A percentile compares a stretch with the other conserved stretches of the same genome.
phyloP scores from a whole-genome alignment of 2,329 filamentous ascomycete species.

The Xylariaceae sp. region DNA sequence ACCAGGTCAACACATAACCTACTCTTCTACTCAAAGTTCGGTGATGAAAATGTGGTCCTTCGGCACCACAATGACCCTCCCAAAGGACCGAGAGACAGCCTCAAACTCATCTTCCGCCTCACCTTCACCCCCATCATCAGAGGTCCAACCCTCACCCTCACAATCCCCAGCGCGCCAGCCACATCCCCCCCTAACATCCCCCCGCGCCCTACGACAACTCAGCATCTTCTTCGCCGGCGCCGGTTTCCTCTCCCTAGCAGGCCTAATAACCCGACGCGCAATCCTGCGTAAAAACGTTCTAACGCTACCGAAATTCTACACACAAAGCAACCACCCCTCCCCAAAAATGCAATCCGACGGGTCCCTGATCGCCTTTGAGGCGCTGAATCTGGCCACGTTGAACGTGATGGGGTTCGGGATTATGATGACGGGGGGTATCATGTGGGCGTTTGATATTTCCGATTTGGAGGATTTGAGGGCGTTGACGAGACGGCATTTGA shows the following conservation, averaged over 20 bases:
- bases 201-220: conserved; percentile 56
- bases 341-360: conserved; percentile 52
- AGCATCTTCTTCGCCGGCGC: conserved; percentile 70
- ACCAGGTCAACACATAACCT: not conserved
- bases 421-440: conserved; percentile 65
- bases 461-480: conserved; percentile 58
- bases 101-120: too few species aligned
- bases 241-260: conserved; percentile 67
- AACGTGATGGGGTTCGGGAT: conserved; percentile 75
- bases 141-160: not conserved
- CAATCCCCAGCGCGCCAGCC: conserved; percentile 13
- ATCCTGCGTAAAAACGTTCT: conserved; percentile 58
- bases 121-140: not conserved
- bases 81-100: conserved; percentile 27
- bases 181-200: conserved; percentile 34
- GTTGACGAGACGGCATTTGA: conserved; percentile 42
- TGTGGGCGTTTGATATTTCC: conserved; percentile 75
- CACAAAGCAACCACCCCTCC: conserved; percentile 47
- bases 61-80: conserved; percentile 34
- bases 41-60: conserved; percentile 32
- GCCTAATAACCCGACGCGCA: conserved; percentile 65
- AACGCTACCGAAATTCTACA: conserved; percentile 66
- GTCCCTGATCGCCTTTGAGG: conserved; percentile 71
- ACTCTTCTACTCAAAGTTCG: not conserved
- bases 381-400: conserved; percentile 78